Evolutionary conservation across 805 yeast species (phyloP).

Genomic region (Ogataea thermomethanolica): DNA sequence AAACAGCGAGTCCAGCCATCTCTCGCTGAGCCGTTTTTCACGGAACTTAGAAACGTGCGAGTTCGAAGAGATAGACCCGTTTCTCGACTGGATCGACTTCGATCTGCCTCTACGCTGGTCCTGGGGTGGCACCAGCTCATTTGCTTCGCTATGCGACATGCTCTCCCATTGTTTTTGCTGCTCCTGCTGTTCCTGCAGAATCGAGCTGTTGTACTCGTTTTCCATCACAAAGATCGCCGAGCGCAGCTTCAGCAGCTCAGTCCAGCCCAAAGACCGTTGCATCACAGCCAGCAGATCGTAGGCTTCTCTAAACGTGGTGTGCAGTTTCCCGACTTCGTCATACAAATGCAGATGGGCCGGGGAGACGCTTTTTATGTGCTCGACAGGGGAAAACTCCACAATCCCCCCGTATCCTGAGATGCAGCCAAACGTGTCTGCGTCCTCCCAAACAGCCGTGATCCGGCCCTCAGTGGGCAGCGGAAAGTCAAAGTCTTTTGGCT

Average conservation of each 20-base stretch:
- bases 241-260: slow-evolving; percentile 59
- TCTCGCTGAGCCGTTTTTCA: slow-evolving; percentile 59
- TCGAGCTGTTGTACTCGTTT: slow-evolving; percentile 48
- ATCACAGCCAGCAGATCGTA: slow-evolving; percentile 71
- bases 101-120: slow-evolving; percentile 17
- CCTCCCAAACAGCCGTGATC: slow-evolving; percentile 47
- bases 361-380: slow-evolving; percentile 42
- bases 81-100: slow-evolving; percentile 17
- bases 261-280: slow-evolving; percentile 78
- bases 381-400: slow-evolving; percentile 30
- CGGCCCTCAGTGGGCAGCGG: slow-evolving; percentile 56
- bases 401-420: slow-evolving; percentile 34
- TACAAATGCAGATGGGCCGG: slow-evolving; percentile 45
- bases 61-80: slow-evolving; percentile 22
- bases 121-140: slow-evolving; percentile 4
- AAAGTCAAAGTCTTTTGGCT: slow-evolving; percentile 40
- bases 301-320: slow-evolving; percentile 54
- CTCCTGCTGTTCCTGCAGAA: slow-evolving; percentile 18
- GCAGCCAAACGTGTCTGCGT: slow-evolving; percentile 30
- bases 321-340: slow-evolving; percentile 44
- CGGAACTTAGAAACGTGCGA: slow-evolving; percentile 29
- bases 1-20: slow-evolving; percentile 70
- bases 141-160: slow-evolving; percentile 1
- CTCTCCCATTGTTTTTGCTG: slow-evolving; percentile 10
- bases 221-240: slow-evolving; percentile 79